Evolutionary conservation across 139 green algal genomes (phyloP).

Genomic region (Dunaliella primolecta): DNA sequence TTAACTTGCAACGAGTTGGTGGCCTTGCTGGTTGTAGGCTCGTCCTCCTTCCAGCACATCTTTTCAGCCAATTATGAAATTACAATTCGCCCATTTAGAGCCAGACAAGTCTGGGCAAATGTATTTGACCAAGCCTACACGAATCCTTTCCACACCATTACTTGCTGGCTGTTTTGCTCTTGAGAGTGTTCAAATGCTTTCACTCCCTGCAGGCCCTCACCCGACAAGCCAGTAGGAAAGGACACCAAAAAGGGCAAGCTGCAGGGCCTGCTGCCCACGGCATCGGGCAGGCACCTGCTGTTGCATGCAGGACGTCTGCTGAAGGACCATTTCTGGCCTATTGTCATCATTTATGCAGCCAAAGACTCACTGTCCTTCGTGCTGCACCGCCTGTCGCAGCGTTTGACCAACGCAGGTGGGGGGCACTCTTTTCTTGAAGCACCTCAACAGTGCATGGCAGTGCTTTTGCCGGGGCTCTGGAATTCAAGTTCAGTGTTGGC

Average conservation of each 20-base stretch:
- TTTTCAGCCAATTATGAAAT: too few relatives aligned
- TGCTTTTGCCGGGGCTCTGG: background rate
- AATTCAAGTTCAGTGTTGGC: background rate
- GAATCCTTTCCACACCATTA: too few relatives aligned
- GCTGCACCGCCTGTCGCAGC: conserved; percentile 43
- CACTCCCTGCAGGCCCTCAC: too few relatives aligned
- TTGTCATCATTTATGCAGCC: conserved; percentile 33
- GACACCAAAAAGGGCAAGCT: background rate
- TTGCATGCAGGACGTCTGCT: conserved; percentile 13
- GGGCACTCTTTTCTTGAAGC: background rate
- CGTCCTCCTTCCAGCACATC: too few relatives aligned
- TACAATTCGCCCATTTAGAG: too few relatives aligned
- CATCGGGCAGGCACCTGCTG: conserved; percentile 5
- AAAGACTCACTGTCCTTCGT: conserved; percentile 44
- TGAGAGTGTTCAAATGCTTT: too few relatives aligned
- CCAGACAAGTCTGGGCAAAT: too few relatives aligned
- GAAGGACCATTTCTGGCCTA: conserved; percentile 26
- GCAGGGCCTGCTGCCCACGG: conserved; percentile 5
- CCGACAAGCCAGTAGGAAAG: too few relatives aligned
- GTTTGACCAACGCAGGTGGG: conserved; percentile 47
- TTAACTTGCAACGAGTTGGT: too few relatives aligned
- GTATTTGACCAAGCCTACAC: too few relatives aligned
- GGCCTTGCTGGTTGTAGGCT: too few relatives aligned
- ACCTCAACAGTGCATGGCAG: background rate
- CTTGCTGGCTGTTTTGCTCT: too few relatives aligned